These are phyloP conservation scores for Microbotryum lychnidis-dioicae DNA, from an alignment of 1,284 basidiomycete genomes.

Conservation along the genomic window DNA sequence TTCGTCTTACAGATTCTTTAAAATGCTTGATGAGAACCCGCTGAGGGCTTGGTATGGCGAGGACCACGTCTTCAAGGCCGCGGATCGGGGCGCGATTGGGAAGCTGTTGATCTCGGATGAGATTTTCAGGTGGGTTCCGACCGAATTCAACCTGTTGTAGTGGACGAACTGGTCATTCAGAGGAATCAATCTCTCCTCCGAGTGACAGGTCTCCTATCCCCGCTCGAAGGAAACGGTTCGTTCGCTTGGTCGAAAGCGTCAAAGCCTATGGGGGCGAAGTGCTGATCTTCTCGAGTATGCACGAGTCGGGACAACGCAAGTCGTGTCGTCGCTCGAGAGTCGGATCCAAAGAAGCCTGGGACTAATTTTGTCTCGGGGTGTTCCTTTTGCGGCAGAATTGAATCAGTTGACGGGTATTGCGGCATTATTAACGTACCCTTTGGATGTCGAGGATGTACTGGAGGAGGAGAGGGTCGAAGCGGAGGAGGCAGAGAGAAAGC, in stretches of 20 bases:
- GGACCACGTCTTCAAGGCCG: conserved; percentile 82
- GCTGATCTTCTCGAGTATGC: conserved; percentile 96
- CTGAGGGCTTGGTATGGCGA: conserved; percentile 98
- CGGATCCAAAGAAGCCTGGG: no score
- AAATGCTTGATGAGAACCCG: conserved; percentile 90
- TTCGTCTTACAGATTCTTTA: conserved; percentile 65
- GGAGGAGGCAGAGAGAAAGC: conserved; percentile 9
- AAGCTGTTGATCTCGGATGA: conserved; percentile 92
- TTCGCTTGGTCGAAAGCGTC: conserved; percentile 80
- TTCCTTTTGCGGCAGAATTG: conserved; percentile 54
- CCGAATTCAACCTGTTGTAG: no score
- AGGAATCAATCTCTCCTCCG: neutral
- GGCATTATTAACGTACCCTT: conserved; percentile 88
- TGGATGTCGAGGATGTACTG: conserved; percentile 67
- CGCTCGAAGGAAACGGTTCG: conserved; percentile 55
- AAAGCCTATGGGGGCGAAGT: conserved; percentile 83
- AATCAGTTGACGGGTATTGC: conserved; percentile 93
- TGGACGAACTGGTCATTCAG: neutral
- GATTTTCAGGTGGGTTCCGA: conserved; percentile 63
- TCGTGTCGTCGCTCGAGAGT: conserved; percentile 16
- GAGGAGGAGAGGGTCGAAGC: conserved; percentile 25
- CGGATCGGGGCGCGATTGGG: conserved; percentile 86
- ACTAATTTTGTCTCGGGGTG: neutral
- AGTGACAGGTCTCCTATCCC: conserved; percentile 19
- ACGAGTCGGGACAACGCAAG: conserved; percentile 92